These are phyloP conservation scores for Phytopythium cucurbitacearum DNA, from an alignment of 352 stramenopile genomes.

Conservation along the genomic window DNA sequence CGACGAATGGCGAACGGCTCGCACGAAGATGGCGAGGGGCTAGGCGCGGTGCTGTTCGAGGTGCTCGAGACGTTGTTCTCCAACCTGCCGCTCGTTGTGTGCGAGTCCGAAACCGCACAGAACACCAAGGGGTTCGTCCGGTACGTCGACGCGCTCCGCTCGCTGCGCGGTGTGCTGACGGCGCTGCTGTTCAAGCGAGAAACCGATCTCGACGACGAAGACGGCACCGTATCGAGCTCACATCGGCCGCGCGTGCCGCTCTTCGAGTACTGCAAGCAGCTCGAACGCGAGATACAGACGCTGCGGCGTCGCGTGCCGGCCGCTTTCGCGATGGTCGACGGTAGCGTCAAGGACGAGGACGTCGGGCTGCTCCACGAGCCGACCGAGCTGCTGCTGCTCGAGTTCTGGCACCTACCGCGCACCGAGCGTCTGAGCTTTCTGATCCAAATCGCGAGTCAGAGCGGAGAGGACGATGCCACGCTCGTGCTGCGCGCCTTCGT, in stretches of 20 bases:
- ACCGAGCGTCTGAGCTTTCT: constrained; percentile 62
- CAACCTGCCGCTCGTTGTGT: constrained; percentile 47
- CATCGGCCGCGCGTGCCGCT: constrained; percentile 21
- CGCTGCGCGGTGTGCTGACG: constrained; percentile 45
- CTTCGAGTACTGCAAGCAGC: constrained; percentile 58
- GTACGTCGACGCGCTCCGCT: constrained; percentile 53
- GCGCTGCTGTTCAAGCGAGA: constrained; percentile 40
- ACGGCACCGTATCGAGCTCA: not conserved
- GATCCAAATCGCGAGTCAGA: constrained; percentile 64
- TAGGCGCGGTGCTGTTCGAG: constrained; percentile 39
- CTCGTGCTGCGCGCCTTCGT: constrained; percentile 45
- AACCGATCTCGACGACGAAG: constrained; percentile 9
- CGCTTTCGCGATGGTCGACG: constrained; percentile 13
- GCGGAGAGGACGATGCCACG: constrained; percentile 36
- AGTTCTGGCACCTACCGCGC: constrained; percentile 62
- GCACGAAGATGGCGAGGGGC: constrained; percentile 3
- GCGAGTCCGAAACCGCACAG: constrained; percentile 25
- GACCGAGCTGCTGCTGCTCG: constrained; percentile 53
- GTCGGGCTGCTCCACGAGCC: constrained; percentile 48
- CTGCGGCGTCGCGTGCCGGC: constrained; percentile 28
- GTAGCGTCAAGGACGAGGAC: constrained; percentile 23
- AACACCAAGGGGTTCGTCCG: constrained; percentile 48
- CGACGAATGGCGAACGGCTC: constrained; percentile 10
- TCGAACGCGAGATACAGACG: constrained; percentile 52
- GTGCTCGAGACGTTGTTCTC: constrained; percentile 67